Base-by-base conservation (phyloP, 148 eudicot genomes). In the Nyssa sinensis region DNA sequence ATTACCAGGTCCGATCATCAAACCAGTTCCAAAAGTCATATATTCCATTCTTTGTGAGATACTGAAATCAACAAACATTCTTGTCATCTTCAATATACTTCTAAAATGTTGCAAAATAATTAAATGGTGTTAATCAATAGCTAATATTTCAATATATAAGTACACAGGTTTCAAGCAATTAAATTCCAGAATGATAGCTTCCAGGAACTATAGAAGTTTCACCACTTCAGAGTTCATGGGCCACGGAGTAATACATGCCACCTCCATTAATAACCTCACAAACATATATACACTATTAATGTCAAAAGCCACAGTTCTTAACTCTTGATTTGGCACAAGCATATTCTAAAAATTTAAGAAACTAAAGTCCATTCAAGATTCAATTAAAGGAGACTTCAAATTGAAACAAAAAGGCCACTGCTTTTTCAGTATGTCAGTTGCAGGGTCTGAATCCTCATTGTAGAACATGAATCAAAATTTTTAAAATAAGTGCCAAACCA, bases 21-120 rank as follows among this genome's bases (percentile, higher is more conserved):
- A 95, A 95, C 96, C 97, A 95, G 76, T 95, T 95, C 98, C 98
- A 95, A 67, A 95, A 95, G 84, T 92, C 98, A 70, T 92, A 92
- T 76, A 95, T 93, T 78, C 98, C 98, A 75, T 86, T 95, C 88
- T 92, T 95, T 30, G 86, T 85, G 68, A 92, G 94, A 81, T 51
- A 90, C 98, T 95, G 94, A 74, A 87, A 86, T 70, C 60, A 81
- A 64, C 23, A 62, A 55, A 49, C 30, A 51, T 21, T 23, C 23
- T 73, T 37, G 63, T 64, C 37, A 71, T 16, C 65, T 63, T 64
- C 70, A 66, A 31, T n/a, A 23, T 16, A 41, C 47, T 63, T 63
- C 21, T 19, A 29, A 17, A 16, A 24, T 47, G 16, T n/a, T 59
- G 44, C 31, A 61, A 27, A 3, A 24, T 13, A 66, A 58, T 35